These are phyloP conservation scores for Didymella sp. DNA, from an alignment of 2,329 filamentous ascomycete species.

Conservation along the genomic window DNA sequence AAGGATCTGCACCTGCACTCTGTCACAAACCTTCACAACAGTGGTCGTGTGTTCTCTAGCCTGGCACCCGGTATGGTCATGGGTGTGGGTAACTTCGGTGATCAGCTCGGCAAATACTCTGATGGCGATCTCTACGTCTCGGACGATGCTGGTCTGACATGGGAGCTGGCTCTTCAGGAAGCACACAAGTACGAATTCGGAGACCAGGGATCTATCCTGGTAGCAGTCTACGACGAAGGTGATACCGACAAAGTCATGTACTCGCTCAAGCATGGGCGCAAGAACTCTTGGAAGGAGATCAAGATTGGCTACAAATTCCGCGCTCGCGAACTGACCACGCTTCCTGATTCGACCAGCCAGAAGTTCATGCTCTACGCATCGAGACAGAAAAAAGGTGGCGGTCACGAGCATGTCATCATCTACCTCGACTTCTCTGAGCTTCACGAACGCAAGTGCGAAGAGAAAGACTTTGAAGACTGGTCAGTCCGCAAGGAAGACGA, in stretches of 20 bases:
- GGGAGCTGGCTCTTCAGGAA: constrained; percentile 76
- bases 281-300: constrained; percentile 72
- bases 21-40: constrained; percentile 81
- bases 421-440: constrained; percentile 84
- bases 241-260: constrained; percentile 72
- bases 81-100: constrained; percentile 90
- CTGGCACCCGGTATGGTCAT: constrained; percentile 92
- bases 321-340: constrained; percentile 81
- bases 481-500: constrained; percentile 81
- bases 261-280: constrained; percentile 86
- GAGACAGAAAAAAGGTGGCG: constrained; percentile 53
- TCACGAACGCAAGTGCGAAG: constrained; percentile 79
- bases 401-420: constrained; percentile 68
- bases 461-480: constrained; percentile 83
- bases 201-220: constrained; percentile 85
- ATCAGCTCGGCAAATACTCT: constrained; percentile 71
- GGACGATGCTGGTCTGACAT: constrained; percentile 86
- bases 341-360: constrained; percentile 88
- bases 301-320: constrained; percentile 73
- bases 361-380: constrained; percentile 82
- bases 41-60: constrained; percentile 89
- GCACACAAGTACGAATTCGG: constrained; percentile 97
- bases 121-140: constrained; percentile 87
- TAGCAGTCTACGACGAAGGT: constrained; percentile 76
- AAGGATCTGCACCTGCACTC: constrained; percentile 86